phyloP scores from a whole-genome alignment of 2,329 filamentous ascomycete genomes.

The Monilinia polystroma region DNA sequence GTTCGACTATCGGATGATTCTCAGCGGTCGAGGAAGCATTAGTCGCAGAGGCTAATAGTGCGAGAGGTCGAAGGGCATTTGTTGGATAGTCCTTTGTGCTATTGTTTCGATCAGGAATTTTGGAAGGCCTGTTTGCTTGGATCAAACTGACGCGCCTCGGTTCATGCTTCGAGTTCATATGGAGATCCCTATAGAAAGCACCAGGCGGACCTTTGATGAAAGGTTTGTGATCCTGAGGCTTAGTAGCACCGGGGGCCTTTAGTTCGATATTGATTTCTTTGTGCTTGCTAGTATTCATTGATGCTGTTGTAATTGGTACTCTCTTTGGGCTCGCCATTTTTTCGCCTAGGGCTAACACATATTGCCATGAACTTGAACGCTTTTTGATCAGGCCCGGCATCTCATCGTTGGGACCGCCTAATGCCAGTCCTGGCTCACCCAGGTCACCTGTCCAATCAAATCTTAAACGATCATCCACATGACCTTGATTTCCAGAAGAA shows the following conservation, averaged over 20 bases:
- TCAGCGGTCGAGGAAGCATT: background rate
- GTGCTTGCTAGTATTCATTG: background rate
- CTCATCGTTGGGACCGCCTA: slow-evolving; percentile 10
- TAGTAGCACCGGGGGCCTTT: background rate
- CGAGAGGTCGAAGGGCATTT: slow-evolving; percentile 32
- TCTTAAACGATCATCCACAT: slow-evolving; percentile 14
- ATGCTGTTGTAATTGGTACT: background rate
- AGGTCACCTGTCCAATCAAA: slow-evolving; percentile 30
- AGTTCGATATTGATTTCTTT: background rate
- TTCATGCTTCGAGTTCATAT: slow-evolving; percentile 26
- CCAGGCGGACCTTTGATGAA: slow-evolving; percentile 32
- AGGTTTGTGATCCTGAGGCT: slow-evolving; percentile 23
- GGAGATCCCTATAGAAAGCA: slow-evolving; percentile 34
- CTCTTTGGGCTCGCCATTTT: slow-evolving; percentile 12
- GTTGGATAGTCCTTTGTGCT: slow-evolving; percentile 30
- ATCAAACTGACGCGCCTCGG: slow-evolving; percentile 18
- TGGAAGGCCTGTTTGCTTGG: slow-evolving; percentile 21
- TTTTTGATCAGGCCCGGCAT: slow-evolving; percentile 5
- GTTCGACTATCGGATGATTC: background rate
- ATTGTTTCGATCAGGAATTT: slow-evolving; percentile 8
- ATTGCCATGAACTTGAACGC: slow-evolving; percentile 30
- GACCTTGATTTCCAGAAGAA: slow-evolving; percentile 9
- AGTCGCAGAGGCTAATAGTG: slow-evolving; percentile 27
- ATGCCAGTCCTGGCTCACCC: slow-evolving; percentile 27
- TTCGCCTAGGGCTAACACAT: slow-evolving; percentile 27